phyloP scores from a whole-genome alignment of 345 rosid genomes.

The Noccaea bulbosa region DNA sequence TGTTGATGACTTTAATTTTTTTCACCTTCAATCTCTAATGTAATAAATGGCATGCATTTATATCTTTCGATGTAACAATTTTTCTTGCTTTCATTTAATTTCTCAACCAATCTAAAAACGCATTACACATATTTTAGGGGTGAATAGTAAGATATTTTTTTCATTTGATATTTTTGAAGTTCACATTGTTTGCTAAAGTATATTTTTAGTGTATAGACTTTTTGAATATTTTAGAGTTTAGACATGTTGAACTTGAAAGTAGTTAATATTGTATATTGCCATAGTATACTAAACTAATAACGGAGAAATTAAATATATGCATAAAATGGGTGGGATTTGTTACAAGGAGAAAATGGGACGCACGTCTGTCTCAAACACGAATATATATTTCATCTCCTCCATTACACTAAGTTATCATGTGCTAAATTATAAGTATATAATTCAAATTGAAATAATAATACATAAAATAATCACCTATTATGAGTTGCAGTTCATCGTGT shows the following conservation, averaged over 20 bases:
- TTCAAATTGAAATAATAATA: conserved; percentile 1
- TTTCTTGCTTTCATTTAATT: conserved; percentile 35
- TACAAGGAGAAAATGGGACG: conserved; percentile 39
- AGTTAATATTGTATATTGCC: conserved; percentile 23
- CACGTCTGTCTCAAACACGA: conserved; percentile 44
- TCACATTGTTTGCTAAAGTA: not conserved
- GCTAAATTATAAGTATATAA: conserved; percentile 28
- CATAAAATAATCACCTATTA: conserved; percentile 18
- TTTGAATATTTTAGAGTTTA: not conserved
- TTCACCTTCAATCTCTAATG: conserved; percentile 23
- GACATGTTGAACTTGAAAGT: conserved; percentile 12
- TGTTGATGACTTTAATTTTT: conserved; percentile 22
- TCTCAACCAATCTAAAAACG: conserved; percentile 24
- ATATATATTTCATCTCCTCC: conserved; percentile 21
- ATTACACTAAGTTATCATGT: conserved; percentile 40
- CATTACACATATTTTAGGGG: not conserved
- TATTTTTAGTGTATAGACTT: not conserved
- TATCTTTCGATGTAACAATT: conserved; percentile 35
- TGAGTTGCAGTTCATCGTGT: conserved; percentile 41
- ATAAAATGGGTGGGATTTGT: conserved; percentile 6
- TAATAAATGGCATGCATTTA: conserved; percentile 38
- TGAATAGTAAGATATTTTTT: not conserved
- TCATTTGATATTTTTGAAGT: not conserved
- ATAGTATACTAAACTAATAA: conserved; percentile 15
- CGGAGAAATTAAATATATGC: not conserved